Evolutionary conservation across 192 early-diverging fungal species (phyloP), one percentile per base, ranked within the genome.

Genomic region (Chytriomyces sp.): DNA sequence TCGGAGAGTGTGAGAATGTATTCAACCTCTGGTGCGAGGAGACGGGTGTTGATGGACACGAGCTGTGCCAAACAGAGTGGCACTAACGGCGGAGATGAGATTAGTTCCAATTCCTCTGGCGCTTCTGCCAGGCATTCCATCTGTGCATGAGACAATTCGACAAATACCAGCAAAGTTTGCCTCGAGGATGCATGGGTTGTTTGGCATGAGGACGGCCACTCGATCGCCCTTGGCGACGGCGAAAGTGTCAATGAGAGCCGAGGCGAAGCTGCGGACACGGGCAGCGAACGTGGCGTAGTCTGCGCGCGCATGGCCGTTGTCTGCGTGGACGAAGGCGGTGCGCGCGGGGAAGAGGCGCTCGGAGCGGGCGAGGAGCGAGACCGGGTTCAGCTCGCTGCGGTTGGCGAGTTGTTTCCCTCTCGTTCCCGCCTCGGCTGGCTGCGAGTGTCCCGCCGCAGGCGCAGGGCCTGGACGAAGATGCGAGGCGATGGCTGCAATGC

Each of bases 101-200:
- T n/a, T n/a, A n/a, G n/a, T n/a, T n/a, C n/a, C n/a, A n/a, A n/a
- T n/a, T n/a, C n/a, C n/a, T n/a, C n/a, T n/a, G n/a, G n/a, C n/a
- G n/a, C n/a, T n/a, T n/a, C n/a, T n/a, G n/a, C n/a, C n/a, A n/a
- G n/a, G n/a, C n/a, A n/a, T n/a, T n/a, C n/a, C n/a, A n/a, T n/a
- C n/a, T n/a, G n/a, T n/a, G n/a, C n/a, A n/a, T n/a, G n/a, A n/a
- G n/a, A n/a, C n/a, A n/a, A n/a, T n/a, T n/a, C n/a, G n/a, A n/a
- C n/a, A n/a, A n/a, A n/a, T n/a, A n/a, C n/a, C n/a, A 14, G 77
- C 88, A 77, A 80, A 90, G n/a, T 88, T 82, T 0, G 86, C 83
- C 30, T 90, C 89, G 3, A 90, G 66, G 63, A 86, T 72, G 6
- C 79, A 71, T n/a, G 83, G 81, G 26, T 78, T 82, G 56, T 89